These are phyloP conservation scores for Colletotrichum tropicale DNA, from an alignment of 2,329 filamentous ascomycete species.

Conservation along the genomic window DNA sequence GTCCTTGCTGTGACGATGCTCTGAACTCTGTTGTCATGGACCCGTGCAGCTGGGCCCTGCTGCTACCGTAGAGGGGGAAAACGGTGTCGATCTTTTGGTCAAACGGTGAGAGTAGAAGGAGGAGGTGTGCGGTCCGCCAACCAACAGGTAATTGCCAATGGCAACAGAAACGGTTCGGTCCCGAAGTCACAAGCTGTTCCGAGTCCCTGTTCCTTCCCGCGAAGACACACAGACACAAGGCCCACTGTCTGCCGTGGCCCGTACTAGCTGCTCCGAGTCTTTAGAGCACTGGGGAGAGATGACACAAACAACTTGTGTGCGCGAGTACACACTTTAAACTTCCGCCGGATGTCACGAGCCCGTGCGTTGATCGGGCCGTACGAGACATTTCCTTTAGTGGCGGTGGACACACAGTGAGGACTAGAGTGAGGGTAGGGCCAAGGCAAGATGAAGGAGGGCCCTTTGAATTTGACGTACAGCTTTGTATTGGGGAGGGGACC, in stretches of 20 bases:
- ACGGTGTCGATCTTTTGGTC: neutral
- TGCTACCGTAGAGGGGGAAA: neutral
- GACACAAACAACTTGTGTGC: neutral
- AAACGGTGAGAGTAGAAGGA: neutral
- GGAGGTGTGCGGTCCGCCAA: neutral
- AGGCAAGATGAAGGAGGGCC: neutral
- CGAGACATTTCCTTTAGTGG: neutral
- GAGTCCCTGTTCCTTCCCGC: neutral
- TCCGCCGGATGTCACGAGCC: neutral
- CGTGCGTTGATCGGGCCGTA: neutral
- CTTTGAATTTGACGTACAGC: neutral
- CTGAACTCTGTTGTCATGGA: neutral
- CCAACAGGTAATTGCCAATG: too few species aligned
- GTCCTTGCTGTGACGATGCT: neutral
- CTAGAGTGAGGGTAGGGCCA: neutral
- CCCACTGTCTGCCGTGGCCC: neutral
- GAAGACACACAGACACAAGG: neutral
- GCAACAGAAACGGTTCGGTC: neutral
- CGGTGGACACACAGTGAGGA: neutral
- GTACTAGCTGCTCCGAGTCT: neutral
- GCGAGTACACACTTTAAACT: neutral
- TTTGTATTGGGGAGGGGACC: neutral
- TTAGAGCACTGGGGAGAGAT: neutral
- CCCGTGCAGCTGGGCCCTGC: neutral
- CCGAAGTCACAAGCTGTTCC: neutral